Conservation (phyloP, 352 stramenopile species). For the Phytopythium mirpurense region DNA sequence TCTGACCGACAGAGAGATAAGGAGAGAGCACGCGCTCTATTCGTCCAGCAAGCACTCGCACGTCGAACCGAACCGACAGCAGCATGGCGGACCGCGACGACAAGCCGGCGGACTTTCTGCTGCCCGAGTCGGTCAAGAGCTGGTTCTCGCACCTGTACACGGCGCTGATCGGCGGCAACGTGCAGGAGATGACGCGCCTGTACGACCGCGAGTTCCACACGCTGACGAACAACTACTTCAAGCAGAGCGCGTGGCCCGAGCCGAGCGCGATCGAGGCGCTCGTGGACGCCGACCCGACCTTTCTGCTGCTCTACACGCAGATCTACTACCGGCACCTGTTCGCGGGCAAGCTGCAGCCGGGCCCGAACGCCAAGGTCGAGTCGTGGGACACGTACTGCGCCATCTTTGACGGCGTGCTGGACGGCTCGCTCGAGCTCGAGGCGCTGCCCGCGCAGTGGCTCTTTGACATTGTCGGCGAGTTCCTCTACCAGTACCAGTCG, state of each 20-base stretch:
- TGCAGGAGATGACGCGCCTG: constrained; percentile 75
- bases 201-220: constrained; percentile 88
- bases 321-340: constrained; percentile 97
- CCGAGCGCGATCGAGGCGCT: constrained; percentile 81
- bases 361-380: constrained; percentile 88
- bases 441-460: constrained; percentile 94
- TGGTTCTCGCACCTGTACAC: constrained; percentile 88
- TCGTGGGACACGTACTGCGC: constrained; percentile 93
- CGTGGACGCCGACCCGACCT: constrained; percentile 86
- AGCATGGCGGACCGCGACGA: constrained; percentile 71
- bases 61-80: no score
- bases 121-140: constrained; percentile 85
- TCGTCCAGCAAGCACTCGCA: no score
- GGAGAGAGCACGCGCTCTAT: no score
- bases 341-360: constrained; percentile 74
- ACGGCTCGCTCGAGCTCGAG: constrained; percentile 76
- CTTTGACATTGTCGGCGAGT: constrained; percentile 99
- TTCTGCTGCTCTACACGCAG: constrained; percentile 95
- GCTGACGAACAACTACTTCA: constrained; percentile 93
- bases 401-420: constrained; percentile 93
- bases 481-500: constrained; percentile 99
- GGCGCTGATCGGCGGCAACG: constrained; percentile 77
- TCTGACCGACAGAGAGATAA: no score
- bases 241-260: constrained; percentile 92
- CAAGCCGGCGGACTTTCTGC: constrained; percentile 83